Evolutionary conservation across 495 filamentous ascomycete genomes (phyloP).

Genomic region (Lentithecium fluviatile): DNA sequence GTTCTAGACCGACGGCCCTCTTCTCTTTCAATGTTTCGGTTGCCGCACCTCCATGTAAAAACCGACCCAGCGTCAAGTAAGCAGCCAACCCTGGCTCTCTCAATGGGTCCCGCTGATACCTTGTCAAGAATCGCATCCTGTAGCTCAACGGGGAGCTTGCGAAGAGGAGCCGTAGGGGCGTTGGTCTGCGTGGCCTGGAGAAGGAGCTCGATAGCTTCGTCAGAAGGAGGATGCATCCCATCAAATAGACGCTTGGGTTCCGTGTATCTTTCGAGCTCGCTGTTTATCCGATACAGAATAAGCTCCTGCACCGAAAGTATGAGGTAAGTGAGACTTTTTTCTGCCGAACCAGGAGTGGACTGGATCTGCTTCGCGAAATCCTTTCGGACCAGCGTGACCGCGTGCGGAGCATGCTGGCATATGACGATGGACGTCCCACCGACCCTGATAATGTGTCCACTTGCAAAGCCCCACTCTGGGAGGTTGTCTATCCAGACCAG

Average conservation of each 20-base stretch:
- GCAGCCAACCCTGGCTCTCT: conserved; percentile 31
- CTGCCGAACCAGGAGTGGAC: conserved; percentile 10
- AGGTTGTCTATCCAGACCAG: conserved; percentile 28
- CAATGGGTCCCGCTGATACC: conserved; percentile 31
- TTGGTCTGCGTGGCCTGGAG: conserved; percentile 27
- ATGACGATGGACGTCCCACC: conserved; percentile 29
- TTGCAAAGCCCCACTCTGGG: conserved; percentile 24
- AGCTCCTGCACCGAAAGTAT: conserved; percentile 31
- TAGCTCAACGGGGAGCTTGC: conserved; percentile 28
- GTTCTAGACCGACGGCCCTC: conserved; percentile 24
- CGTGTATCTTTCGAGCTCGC: conserved; percentile 20
- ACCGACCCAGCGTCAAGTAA: conserved; percentile 24
- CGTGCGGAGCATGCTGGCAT: conserved; percentile 24
- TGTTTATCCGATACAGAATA: conserved; percentile 30
- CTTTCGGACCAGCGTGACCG: conserved; percentile 23
- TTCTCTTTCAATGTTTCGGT: conserved; percentile 32
- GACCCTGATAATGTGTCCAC: conserved; percentile 26
- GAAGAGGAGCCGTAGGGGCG: conserved; percentile 19
- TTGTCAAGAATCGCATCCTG: conserved; percentile 33
- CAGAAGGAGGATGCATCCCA: conserved; percentile 26
- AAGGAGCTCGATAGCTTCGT: conserved; percentile 32
- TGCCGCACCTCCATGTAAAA: conserved; percentile 30
- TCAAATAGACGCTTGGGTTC: conserved; percentile 27
- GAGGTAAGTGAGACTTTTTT: conserved; percentile 30
- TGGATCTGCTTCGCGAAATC: conserved; percentile 20